These are phyloP conservation scores for Musa balbisiana DNA, from an alignment of 202 grass and related monocot genomes.

Conservation along the genomic window DNA sequence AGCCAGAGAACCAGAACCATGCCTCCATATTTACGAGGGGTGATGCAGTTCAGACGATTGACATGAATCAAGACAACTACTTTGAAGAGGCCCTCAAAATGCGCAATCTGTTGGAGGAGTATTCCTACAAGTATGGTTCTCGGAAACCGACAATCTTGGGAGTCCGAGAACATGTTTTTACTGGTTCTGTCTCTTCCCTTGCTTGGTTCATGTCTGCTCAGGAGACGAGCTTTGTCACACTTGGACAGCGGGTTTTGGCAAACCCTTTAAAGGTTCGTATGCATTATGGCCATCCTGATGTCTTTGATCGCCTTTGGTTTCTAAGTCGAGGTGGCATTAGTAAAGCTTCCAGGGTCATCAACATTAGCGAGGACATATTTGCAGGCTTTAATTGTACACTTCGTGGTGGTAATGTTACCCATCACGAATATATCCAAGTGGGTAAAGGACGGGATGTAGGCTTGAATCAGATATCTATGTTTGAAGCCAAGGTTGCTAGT, in stretches of 20 bases:
- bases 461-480: conserved; percentile 91
- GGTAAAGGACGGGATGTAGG: conserved; percentile 95
- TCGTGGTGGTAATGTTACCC: conserved; percentile 88
- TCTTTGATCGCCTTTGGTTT: conserved; percentile 93
- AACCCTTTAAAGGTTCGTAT: conserved; percentile 17
- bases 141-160: conserved; percentile 15
- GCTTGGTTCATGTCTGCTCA: conserved; percentile 22
- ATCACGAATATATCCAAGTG: conserved; percentile 94
- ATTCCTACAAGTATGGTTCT: not conserved
- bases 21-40: conserved; percentile 15
- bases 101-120: conserved; percentile 19
- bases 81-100: conserved; percentile 23
- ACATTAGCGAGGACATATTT: conserved; percentile 96
- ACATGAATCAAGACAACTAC: conserved; percentile 23
- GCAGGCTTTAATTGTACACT: conserved; percentile 96
- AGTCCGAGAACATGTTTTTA: conserved; percentile 22
- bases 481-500: conserved; percentile 93
- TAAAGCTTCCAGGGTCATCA: conserved; percentile 82
- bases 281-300: conserved; percentile 94
- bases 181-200: conserved; percentile 20
- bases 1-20: conserved; percentile 24
- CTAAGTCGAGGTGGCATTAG: conserved; percentile 78
- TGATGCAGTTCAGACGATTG: conserved; percentile 15
- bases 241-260: conserved; percentile 19
- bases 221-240: conserved; percentile 22